These are phyloP conservation scores for Spirogloea muscicola DNA, from an alignment of 139 green algal genomes.

Conservation along the genomic window DNA sequence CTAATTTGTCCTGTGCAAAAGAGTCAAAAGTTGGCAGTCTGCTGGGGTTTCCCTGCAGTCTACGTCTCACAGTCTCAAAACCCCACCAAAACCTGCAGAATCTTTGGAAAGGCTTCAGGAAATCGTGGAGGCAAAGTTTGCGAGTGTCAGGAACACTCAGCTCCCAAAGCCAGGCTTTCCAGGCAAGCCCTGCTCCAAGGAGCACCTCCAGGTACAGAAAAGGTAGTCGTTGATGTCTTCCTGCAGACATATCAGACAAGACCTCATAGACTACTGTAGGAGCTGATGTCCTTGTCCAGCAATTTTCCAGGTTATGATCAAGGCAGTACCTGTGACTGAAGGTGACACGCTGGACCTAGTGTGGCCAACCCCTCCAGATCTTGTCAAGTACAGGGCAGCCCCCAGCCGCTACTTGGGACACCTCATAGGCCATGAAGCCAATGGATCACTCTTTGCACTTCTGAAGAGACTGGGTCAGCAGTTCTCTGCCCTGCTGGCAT, in stretches of 20 bases:
- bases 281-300: no score
- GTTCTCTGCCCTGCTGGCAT: no score
- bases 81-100: no score
- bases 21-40: no score
- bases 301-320: constrained; percentile 37
- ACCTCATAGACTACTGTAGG: no score
- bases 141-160: background rate
- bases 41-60: no score
- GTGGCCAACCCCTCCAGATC: constrained; percentile 61
- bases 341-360: constrained; percentile 71
- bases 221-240: background rate
- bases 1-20: no score
- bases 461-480: constrained; percentile 65
- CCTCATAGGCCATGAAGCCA: constrained; percentile 82
- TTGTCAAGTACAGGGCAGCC: constrained; percentile 53
- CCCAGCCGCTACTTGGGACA: constrained; percentile 72
- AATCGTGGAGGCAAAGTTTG: constrained; percentile 9
- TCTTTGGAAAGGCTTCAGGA: constrained; percentile 1
- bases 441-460: constrained; percentile 75
- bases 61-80: no score
- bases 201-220: constrained; percentile 18
- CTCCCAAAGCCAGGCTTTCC: background rate
- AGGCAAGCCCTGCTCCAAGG: constrained; percentile 3
- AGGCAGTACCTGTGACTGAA: constrained; percentile 69
- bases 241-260: background rate